Percentiles rank a stretch among this genome's conserved stretches.
These are phyloP conservation scores for Diplodia corticola DNA, from an alignment of 2,329 filamentous ascomycete species.

Conservation along the genomic window DNA sequence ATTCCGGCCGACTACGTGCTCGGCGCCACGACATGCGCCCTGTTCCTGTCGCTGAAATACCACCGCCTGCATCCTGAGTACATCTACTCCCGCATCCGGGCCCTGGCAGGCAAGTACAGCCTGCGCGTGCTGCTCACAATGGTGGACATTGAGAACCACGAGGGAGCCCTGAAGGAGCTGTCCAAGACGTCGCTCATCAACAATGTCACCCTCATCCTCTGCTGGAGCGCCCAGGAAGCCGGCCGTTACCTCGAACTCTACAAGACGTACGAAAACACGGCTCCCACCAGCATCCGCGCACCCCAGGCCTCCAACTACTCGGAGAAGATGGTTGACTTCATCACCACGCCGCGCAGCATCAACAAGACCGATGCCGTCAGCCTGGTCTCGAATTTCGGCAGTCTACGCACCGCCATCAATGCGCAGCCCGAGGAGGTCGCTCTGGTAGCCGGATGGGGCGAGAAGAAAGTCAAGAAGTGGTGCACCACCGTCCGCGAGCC, in stretches of 20 bases:
- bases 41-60: constrained; percentile 95
- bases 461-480: constrained; percentile 92
- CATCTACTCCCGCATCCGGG: constrained; percentile 88
- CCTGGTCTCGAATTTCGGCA: constrained; percentile 89
- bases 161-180: constrained; percentile 84
- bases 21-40: constrained; percentile 80
- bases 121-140: constrained; percentile 84
- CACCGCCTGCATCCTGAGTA: constrained; percentile 97
- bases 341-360: constrained; percentile 83
- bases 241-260: constrained; percentile 92
- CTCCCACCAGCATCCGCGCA: constrained; percentile 77
- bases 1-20: constrained; percentile 94
- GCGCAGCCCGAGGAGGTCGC: constrained; percentile 82
- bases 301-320: constrained; percentile 76
- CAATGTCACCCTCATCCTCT: constrained; percentile 86
- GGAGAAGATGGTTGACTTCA: constrained; percentile 86
- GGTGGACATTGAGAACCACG: constrained; percentile 94
- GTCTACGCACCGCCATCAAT: constrained; percentile 81
- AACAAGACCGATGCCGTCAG: constrained; percentile 95
- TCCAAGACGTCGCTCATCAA: constrained; percentile 92
- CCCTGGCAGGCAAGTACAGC: constrained; percentile 80
- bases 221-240: constrained; percentile 92
- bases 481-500: constrained; percentile 78
- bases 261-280: constrained; percentile 90
- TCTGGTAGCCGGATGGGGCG: constrained; percentile 87